Evolutionary conservation across 2,329 filamentous ascomycete species (phyloP).

Genomic region (Trichophyton verrucosum): DNA sequence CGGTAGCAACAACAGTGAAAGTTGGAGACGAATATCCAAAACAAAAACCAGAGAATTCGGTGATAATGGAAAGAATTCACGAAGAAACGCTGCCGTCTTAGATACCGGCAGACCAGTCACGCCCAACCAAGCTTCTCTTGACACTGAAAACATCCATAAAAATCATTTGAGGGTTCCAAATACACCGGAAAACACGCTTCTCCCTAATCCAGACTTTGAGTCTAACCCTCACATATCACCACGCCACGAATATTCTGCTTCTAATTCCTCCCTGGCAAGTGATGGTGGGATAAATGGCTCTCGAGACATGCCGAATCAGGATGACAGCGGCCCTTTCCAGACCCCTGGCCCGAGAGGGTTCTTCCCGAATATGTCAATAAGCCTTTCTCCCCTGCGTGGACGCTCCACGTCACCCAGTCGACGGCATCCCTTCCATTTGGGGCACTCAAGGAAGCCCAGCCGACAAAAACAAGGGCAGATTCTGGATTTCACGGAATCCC

Average conservation of each 20-base stretch:
- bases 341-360: not conserved
- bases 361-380: slow-evolving; percentile 49
- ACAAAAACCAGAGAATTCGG: not conserved
- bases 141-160: not conserved
- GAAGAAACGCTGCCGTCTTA: not conserved
- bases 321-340: not conserved
- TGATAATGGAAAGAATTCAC: not conserved
- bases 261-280: slow-evolving; percentile 5
- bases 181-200: not conserved
- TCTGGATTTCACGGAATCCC: not conserved
- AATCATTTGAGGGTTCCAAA: not conserved
- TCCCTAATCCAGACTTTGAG: slow-evolving; percentile 8
- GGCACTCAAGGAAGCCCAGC: not conserved
- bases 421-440: slow-evolving; percentile 11
- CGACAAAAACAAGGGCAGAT: not conserved
- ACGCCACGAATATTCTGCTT: slow-evolving; percentile 4
- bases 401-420: slow-evolving; percentile 48
- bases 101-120: not conserved
- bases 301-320: not conserved
- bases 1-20: slow-evolving; percentile 22
- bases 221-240: not conserved
- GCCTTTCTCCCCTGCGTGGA: slow-evolving; percentile 52
- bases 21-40: slow-evolving; percentile 7
- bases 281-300: slow-evolving; percentile 1
- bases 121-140: not conserved